Evolutionary conservation across 768 basidiomycete genomes (phyloP).

Genomic region (Tremella mesenterica): DNA sequence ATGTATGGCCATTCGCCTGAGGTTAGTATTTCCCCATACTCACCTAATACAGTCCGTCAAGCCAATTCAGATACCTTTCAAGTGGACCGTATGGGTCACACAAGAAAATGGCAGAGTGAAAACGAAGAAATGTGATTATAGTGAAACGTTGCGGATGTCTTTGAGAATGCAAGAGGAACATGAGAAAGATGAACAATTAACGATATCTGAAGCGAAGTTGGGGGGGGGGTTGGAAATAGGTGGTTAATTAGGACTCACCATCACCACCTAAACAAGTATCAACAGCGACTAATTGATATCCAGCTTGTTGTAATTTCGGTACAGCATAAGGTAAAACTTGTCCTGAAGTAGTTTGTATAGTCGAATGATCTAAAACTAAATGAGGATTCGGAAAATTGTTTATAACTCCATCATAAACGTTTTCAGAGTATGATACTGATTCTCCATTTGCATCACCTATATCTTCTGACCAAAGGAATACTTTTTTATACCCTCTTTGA

Average conservation of each 20-base stretch:
- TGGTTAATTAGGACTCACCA: conserved; percentile 22
- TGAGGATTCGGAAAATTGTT: conserved; percentile 23
- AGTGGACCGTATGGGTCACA: too few relatives aligned
- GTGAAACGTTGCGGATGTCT: background rate
- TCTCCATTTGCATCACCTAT: conserved; percentile 29
- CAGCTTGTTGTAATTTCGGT: conserved; percentile 14
- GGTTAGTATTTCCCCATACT: too few relatives aligned
- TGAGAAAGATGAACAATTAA: background rate
- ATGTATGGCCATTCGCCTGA: conserved; percentile 41
- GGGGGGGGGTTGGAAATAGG: background rate
- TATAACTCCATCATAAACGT: conserved; percentile 21
- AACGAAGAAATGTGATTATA: too few relatives aligned
- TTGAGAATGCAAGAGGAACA: background rate
- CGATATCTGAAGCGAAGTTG: background rate
- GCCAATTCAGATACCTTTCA: too few relatives aligned
- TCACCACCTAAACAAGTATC: conserved; percentile 40
- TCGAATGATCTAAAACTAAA: conserved; percentile 34
- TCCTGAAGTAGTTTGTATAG: conserved; percentile 20
- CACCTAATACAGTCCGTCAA: too few relatives aligned
- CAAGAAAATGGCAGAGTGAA: too few relatives aligned
- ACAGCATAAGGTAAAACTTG: conserved; percentile 35
- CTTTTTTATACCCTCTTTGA: conserved; percentile 41
- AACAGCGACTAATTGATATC: conserved; percentile 40
- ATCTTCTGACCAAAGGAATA: conserved; percentile 40
- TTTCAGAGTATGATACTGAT: conserved; percentile 20